Evolutionary conservation across 805 yeast genomes (phyloP), one percentile per base, ranked within the genome.

Genomic region (Citeromyces matritensis): DNA sequence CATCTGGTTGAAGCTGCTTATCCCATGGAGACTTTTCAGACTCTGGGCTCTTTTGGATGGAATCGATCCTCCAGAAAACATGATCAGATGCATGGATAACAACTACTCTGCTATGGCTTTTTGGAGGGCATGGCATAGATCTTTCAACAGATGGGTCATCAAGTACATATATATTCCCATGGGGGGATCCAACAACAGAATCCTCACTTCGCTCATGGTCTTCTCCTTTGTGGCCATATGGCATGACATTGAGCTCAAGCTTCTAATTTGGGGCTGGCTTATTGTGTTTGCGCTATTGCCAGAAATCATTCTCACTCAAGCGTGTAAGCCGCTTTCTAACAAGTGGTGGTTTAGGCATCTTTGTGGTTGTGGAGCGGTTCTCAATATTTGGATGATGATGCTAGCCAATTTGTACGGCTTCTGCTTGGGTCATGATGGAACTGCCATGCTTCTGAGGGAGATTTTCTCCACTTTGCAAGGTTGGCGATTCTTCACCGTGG

Each of bases 81-180:
- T 91, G 97, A 74, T 91, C 35, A 63, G 99, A 36, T 86, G 97
- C 49, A 83, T 91, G 73, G 81, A 84, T 49, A 84, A 91, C 53
- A 91, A 91, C 54, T 91, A 76, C 51, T 79, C 94, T 23, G 91
- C 95, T 0, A 53, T 83, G 38, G 84, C 91, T n/a, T 91, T 91
- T 51, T 91, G 99, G 99, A 68, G 97, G 48, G 94, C 95, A 3
- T 91, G 99, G 99, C 99, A 91, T 54, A 69, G 97, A 46, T 78
- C 94, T 30, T 91, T 63, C 57, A 86, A 88, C 55, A 69, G 79
- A 42, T 91, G 95, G 94, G 79, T 82, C 23, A 68, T 81, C 15
- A 65, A 94, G 38, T 91, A 91, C 51, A 68, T 91, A 26, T 91
- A 91, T 44, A 65, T 91, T 14, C 98, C 98, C 3, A 56, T 91